Conservation (phyloP, 495 filamentous ascomycete genomes). For the Aspergillus indologenus region DNA sequence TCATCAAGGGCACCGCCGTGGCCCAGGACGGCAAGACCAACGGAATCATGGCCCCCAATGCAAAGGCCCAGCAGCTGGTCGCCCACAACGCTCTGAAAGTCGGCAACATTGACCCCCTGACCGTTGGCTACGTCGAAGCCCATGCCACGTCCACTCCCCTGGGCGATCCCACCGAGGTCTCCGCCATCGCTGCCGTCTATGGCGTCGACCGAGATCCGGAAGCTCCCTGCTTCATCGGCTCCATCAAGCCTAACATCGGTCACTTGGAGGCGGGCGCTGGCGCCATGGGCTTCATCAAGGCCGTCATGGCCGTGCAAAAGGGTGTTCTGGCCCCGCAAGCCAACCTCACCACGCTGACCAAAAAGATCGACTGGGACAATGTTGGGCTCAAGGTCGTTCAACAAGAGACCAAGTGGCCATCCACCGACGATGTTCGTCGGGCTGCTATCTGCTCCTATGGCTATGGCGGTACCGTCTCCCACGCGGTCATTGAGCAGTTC, state of each 20-base stretch:
- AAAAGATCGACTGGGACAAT: slow-evolving; percentile 16
- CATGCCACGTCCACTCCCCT: slow-evolving; percentile 43
- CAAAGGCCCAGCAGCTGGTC: slow-evolving; percentile 27
- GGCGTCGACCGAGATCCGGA: slow-evolving; percentile 10
- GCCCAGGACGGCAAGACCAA: slow-evolving; percentile 32
- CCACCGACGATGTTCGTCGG: slow-evolving; percentile 11
- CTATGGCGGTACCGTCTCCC: slow-evolving; percentile 36
- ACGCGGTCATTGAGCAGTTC: slow-evolving; percentile 27
- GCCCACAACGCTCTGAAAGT: slow-evolving; percentile 28
- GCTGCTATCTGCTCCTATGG: slow-evolving; percentile 39
- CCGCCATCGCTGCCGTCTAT: slow-evolving; percentile 29
- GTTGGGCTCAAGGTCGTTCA: slow-evolving; percentile 21
- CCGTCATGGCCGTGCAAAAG: slow-evolving; percentile 47
- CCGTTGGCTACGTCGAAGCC: slow-evolving; percentile 41
- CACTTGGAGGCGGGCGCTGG: slow-evolving; percentile 53
- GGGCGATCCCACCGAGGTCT: slow-evolving; percentile 42
- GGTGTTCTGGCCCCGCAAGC: slow-evolving; percentile 50
- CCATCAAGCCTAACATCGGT: slow-evolving; percentile 50
- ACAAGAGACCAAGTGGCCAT: slow-evolving; percentile 18
- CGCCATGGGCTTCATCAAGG: slow-evolving; percentile 56
- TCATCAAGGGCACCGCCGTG: slow-evolving; percentile 31
- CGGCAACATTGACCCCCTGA: slow-evolving; percentile 24
- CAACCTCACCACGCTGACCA: slow-evolving; percentile 25
- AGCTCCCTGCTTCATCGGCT: slow-evolving; percentile 29
- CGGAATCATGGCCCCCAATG: slow-evolving; percentile 39